Base-by-base conservation (phyloP, 345 rosid species). In the Mangifera indica region DNA sequence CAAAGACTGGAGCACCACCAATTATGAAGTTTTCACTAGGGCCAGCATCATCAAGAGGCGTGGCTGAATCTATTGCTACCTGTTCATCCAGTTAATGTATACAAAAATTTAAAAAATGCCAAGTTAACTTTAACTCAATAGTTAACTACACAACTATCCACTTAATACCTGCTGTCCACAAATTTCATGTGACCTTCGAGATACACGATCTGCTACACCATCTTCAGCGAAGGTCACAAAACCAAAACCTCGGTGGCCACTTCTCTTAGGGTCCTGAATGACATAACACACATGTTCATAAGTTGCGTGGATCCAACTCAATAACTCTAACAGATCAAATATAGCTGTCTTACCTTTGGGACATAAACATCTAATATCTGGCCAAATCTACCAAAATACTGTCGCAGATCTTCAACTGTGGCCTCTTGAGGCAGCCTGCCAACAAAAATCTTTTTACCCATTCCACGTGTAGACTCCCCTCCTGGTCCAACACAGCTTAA, bases 391-490 rank as follows among this genome's bases (percentile, higher is more conserved):
- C 92, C 89, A 82, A 95, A 95, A 78, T 95, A 89, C 53, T 82
- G 94, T 44, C 91, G 91, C 53, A 95, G 84, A 79, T 91, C 99
- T 64, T 92, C 97, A 68, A 77, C 85, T 2, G 87, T 82, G 54
- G 99, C 99, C 76, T 95, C 97, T 75, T 92, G 99, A 63, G 99
- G 94, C 80, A 95, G 98, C 82, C 98, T 87, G 66, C 99, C 99
- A 79, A 95, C 90, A 81, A 95, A 95, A 60, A 95, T 87, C 86
- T 95, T 95, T 78, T 85, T 91, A 37, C 99, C 93, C 80, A 89
- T 86, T 63, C 97, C 98, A 60, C 91, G 84, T 17, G 79, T 46
- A 67, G 93, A 78, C 60, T 87, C 93, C 42, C 87, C 87, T 84
- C 89, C 93, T 77, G 71, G 65, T 76, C 74, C 79, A 79, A 80